Conservation (phyloP, 2,329 filamentous ascomycete species). For the Fonsecaea erecta region DNA sequence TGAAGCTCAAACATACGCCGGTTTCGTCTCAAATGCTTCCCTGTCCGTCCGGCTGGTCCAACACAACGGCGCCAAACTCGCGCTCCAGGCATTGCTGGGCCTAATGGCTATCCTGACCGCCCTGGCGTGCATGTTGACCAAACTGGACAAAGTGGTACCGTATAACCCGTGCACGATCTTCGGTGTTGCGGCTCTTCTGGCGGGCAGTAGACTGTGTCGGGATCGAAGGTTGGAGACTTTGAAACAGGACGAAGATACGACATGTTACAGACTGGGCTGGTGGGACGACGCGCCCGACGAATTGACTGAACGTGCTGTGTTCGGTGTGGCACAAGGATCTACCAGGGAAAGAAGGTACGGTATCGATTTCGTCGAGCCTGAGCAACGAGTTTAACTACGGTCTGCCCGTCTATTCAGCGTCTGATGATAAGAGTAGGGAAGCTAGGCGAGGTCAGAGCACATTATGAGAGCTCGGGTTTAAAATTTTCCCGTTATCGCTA, state of each 20-base stretch:
- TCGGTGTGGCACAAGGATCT: no score
- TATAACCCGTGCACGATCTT: slow-evolving; percentile 34
- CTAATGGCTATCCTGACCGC: slow-evolving; percentile 26
- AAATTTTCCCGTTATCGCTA: no score
- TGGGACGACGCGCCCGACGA: slow-evolving; percentile 11
- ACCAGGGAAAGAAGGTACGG: background rate
- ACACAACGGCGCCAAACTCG: slow-evolving; percentile 22
- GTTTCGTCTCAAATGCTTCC: no score
- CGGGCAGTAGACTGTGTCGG: slow-evolving; percentile 25
- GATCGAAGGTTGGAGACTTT: no score
- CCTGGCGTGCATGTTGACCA: slow-evolving; percentile 3
- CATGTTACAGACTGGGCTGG: slow-evolving; percentile 15
- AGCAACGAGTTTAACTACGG: no score
- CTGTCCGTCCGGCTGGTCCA: slow-evolving; percentile 18
- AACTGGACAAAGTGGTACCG: slow-evolving; percentile 17
- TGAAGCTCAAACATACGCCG: no score
- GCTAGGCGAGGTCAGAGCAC: no score
- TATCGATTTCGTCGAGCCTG: background rate
- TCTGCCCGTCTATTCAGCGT: no score
- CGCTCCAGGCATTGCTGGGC: slow-evolving; percentile 28
- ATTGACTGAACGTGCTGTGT: no score
- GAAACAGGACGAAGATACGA: no score
- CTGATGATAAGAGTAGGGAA: background rate
- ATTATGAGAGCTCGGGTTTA: no score
- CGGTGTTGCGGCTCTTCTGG: slow-evolving; percentile 23